Evolutionary conservation across 768 basidiomycete species (phyloP).

Genomic region (Serendipita sp.): DNA sequence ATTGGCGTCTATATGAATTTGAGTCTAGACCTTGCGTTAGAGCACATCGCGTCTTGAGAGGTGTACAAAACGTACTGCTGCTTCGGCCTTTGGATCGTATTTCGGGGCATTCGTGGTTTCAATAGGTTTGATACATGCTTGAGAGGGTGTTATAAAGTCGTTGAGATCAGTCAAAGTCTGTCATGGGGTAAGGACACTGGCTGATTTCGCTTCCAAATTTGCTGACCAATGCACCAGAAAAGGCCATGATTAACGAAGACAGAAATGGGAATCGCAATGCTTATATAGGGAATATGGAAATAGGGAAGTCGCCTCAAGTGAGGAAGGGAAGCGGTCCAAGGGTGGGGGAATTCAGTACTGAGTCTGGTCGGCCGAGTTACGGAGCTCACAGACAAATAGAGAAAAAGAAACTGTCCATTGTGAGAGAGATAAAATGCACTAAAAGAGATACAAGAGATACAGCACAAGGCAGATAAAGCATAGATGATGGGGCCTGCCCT

Average conservation of each 20-base stretch:
- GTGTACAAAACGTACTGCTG: slow-evolving; percentile 21
- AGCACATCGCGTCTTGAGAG: slow-evolving; percentile 19
- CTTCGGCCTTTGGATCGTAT: slow-evolving; percentile 27
- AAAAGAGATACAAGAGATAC: not conserved
- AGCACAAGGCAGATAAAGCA: not conserved
- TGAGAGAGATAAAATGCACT: not conserved
- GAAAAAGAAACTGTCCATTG: not conserved
- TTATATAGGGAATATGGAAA: too few species aligned
- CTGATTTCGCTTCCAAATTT: not conserved
- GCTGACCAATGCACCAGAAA: slow-evolving; percentile 72
- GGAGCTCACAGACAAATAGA: not conserved
- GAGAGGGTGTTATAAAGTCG: slow-evolving; percentile 92
- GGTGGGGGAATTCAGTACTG: too few species aligned
- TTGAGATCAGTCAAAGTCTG: slow-evolving; percentile 89
- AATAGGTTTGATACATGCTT: slow-evolving; percentile 95
- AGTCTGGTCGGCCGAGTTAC: too few species aligned
- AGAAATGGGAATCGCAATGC: too few species aligned
- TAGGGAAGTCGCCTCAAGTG: too few species aligned
- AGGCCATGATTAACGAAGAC: slow-evolving; percentile 40
- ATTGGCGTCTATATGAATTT: slow-evolving; percentile 73
- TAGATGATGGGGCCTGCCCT: not conserved
- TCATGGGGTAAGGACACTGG: slow-evolving; percentile 4
- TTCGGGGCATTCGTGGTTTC: slow-evolving; percentile 29
- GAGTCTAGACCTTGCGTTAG: slow-evolving; percentile 44
- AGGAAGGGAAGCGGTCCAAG: too few species aligned